Evolutionary conservation across 257 asterid genomes (phyloP).

Genomic region (Handroanthus guayacan): DNA sequence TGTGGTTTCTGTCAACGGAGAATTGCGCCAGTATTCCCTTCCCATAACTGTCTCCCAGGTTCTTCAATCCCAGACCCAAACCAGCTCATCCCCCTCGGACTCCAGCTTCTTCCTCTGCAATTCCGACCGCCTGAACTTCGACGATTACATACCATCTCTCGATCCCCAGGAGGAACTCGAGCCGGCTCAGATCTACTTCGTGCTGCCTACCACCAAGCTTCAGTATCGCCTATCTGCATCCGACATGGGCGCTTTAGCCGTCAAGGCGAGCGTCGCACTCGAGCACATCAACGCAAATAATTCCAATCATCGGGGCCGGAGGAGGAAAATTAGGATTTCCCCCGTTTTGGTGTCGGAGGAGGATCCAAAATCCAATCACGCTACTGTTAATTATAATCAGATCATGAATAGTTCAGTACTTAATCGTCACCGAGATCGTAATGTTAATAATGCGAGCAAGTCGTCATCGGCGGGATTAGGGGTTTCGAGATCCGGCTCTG

Average conservation of each 20-base stretch:
- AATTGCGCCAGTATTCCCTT: slow-evolving; percentile 49
- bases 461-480: slow-evolving; percentile 30
- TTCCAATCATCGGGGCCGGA: slow-evolving; percentile 36
- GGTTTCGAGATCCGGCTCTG: slow-evolving; percentile 51
- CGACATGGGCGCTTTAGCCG: slow-evolving; percentile 84
- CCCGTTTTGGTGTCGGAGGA: slow-evolving; percentile 40
- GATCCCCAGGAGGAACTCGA: slow-evolving; percentile 46
- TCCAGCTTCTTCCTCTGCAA: slow-evolving; percentile 57
- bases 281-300: slow-evolving; percentile 37
- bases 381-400: not conserved
- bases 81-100: not conserved
- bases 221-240: slow-evolving; percentile 60
- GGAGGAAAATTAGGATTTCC: slow-evolving; percentile 50
- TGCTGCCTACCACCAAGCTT: slow-evolving; percentile 55
- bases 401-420: not conserved
- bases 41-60: slow-evolving; percentile 56
- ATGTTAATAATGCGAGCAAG: not conserved
- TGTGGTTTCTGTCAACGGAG: slow-evolving; percentile 56
- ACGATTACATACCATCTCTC: slow-evolving; percentile 62
- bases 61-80: slow-evolving; percentile 39
- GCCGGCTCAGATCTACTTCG: slow-evolving; percentile 66
- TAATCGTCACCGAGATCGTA: not conserved
- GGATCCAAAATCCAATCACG: slow-evolving; percentile 36
- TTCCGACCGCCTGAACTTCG: slow-evolving; percentile 66
- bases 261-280: slow-evolving; percentile 73